phyloP scores from a whole-genome alignment of 352 stramenopile genomes.

The Globisporangium parvum region DNA sequence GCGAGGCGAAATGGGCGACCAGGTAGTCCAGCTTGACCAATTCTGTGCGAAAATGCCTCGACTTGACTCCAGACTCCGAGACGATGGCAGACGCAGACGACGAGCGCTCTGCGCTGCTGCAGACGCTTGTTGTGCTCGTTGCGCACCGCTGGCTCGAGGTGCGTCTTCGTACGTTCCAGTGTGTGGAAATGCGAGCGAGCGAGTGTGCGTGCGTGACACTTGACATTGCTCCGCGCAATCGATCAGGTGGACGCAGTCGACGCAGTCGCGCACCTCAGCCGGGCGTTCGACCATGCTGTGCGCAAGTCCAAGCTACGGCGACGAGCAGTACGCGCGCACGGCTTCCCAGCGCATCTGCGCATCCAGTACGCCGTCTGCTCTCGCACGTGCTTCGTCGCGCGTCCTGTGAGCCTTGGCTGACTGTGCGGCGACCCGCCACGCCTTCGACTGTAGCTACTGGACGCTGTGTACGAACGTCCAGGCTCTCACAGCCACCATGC shows the following conservation, averaged over 20 bases:
- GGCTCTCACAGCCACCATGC: conserved; percentile 19
- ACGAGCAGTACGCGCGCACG: conserved; percentile 16
- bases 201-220: not conserved
- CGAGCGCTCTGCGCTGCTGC: not conserved
- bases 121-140: conserved; percentile 29
- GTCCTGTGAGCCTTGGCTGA: not conserved
- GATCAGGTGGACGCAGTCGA: conserved; percentile 32
- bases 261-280: conserved; percentile 19
- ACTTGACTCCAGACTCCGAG: not conserved
- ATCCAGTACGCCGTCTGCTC: conserved; percentile 17
- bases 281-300: conserved; percentile 13
- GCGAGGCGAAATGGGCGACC: not conserved
- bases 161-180: too few species aligned
- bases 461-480: conserved; percentile 22
- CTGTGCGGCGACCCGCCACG: not conserved
- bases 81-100: not conserved
- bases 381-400: too few species aligned
- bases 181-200: too few species aligned
- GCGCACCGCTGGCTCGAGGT: conserved; percentile 41
- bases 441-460: conserved; percentile 29
- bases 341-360: conserved; percentile 21
- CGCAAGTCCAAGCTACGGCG: conserved; percentile 24
- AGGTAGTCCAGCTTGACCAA: conserved; percentile 7
- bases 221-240: not conserved
- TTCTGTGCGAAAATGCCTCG: not conserved